phyloP scores from a whole-genome alignment of 495 filamentous ascomycete species.

The Neurospora hispaniola region DNA sequence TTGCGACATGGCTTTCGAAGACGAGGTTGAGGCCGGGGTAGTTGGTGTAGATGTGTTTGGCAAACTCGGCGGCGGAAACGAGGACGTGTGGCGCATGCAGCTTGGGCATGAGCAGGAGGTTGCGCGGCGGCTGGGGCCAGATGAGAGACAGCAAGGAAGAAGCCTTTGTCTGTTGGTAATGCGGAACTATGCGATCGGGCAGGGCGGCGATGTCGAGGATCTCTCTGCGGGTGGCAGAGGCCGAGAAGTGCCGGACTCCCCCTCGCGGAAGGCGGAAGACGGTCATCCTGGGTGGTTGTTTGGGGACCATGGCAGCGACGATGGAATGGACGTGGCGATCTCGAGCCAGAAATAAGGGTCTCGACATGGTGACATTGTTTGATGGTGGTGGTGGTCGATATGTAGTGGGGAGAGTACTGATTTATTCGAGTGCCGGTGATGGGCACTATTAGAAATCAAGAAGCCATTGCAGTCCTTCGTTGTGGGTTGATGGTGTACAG shows the following conservation, averaged over 20 bases:
- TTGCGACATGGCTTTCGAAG: constrained; percentile 67
- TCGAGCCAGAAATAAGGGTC: constrained; percentile 10
- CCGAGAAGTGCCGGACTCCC: constrained; percentile 33
- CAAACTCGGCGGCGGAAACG: constrained; percentile 63
- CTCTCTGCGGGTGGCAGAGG: constrained; percentile 26
- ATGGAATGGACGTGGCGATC: constrained; percentile 7
- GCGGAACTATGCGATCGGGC: constrained; percentile 42
- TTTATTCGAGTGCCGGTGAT: not conserved
- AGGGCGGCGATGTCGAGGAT: constrained; percentile 42
- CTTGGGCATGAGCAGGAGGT: constrained; percentile 86
- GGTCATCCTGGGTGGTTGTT: constrained; percentile 3
- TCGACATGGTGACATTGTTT: constrained; percentile 21
- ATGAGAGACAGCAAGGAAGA: constrained; percentile 65
- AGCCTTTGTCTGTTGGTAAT: constrained; percentile 33
- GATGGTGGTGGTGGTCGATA: not conserved
- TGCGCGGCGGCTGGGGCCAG: constrained; percentile 82
- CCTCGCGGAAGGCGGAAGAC: not conserved
- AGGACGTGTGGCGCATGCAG: constrained; percentile 61
- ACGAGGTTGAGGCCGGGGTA: constrained; percentile 77
- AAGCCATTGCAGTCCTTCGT: not conserved
- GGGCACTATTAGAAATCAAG: not conserved
- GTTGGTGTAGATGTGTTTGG: constrained; percentile 65
- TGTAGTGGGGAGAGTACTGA: not conserved
- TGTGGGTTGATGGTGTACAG: not conserved
- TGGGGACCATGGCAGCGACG: constrained; percentile 3